Conservation (phyloP, 768 basidiomycete genomes). For the Leccinum disarticulatum region DNA sequence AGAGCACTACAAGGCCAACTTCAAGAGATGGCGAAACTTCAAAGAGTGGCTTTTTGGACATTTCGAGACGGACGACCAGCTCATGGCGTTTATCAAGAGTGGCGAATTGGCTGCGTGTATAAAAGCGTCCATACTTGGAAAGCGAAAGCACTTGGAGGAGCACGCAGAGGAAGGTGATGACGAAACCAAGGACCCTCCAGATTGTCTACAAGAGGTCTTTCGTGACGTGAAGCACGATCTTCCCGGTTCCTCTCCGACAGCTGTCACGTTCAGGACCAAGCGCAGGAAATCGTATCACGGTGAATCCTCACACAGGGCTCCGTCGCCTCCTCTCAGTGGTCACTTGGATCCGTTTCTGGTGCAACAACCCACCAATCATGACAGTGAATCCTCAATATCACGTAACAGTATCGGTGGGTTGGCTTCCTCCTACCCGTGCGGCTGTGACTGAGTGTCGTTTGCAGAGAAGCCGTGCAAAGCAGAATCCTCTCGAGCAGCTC, state of each 20-base stretch:
- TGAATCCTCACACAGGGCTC: constrained; percentile 7
- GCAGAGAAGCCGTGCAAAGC: constrained; percentile 17
- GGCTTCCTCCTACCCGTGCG: not conserved
- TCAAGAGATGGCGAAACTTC: constrained; percentile 50
- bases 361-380: not conserved
- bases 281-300: constrained; percentile 22
- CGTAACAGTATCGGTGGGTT: constrained; percentile 13
- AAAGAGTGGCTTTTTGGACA: constrained; percentile 44
- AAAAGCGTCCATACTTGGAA: constrained; percentile 25
- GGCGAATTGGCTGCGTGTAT: constrained; percentile 30
- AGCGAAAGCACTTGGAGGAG: constrained; percentile 29
- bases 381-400: not conserved
- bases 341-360: constrained; percentile 14
- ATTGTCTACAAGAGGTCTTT: constrained; percentile 5
- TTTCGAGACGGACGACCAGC: constrained; percentile 29
- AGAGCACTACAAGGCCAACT: constrained; percentile 50
- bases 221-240: constrained; percentile 1
- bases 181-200: not conserved
- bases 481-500: constrained; percentile 8
- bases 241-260: not conserved
- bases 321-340: constrained; percentile 2
- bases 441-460: not conserved
- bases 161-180: constrained; percentile 22
- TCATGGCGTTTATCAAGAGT: constrained; percentile 26
- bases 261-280: constrained; percentile 2